Evolutionary conservation across 2,329 filamentous ascomycete genomes (phyloP).

Genomic region (Calonectria pseudoreteaudii): DNA sequence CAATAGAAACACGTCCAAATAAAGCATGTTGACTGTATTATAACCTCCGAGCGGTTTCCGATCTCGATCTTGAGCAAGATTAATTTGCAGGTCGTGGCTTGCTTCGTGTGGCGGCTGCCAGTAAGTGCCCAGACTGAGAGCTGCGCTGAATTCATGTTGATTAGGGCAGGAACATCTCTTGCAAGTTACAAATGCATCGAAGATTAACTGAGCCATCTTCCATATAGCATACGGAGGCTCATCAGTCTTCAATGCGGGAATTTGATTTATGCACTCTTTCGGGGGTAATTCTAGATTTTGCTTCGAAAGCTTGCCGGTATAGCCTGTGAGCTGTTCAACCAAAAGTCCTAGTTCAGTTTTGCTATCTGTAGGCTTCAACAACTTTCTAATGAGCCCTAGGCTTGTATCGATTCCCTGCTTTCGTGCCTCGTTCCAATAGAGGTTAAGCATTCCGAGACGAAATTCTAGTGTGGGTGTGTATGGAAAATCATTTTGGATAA

Average conservation of each 20-base stretch:
- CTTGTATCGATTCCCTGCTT: neutral
- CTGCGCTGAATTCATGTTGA: constrained; percentile 11
- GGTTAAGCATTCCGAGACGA: neutral
- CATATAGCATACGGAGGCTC: constrained; percentile 3
- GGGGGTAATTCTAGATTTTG: too few relatives aligned
- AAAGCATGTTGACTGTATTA: neutral
- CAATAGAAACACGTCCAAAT: constrained; percentile 20
- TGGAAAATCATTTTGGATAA: neutral
- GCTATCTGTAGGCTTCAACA: neutral
- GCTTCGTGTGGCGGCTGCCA: neutral
- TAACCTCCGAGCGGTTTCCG: neutral
- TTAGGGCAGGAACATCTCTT: neutral
- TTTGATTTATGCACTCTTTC: too few relatives aligned
- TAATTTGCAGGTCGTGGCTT: neutral
- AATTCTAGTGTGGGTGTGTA: neutral
- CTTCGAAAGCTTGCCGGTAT: too few relatives aligned
- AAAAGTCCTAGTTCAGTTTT: too few relatives aligned
- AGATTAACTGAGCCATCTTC: constrained; percentile 23
- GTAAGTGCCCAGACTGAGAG: constrained; percentile 14
- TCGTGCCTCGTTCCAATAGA: neutral
- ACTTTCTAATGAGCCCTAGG: neutral
- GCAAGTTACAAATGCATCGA: neutral
- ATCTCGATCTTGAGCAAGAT: neutral
- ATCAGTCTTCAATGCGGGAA: neutral
- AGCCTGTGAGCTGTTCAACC: too few relatives aligned